phyloP scores from a whole-genome alignment of 2,329 filamentous ascomycete genomes.

The Colletotrichum navitas region DNA sequence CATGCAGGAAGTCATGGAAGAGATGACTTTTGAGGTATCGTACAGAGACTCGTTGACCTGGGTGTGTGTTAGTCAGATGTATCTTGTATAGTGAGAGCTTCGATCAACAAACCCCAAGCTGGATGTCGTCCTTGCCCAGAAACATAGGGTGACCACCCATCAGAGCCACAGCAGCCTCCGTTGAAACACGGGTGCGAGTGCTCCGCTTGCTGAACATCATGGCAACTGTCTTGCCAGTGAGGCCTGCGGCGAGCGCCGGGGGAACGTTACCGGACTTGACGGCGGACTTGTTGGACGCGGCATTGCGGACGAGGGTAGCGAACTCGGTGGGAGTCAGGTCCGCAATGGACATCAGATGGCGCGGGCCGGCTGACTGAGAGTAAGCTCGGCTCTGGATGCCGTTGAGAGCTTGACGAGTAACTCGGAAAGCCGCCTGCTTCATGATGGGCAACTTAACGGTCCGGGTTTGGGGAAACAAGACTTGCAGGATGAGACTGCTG shows the following conservation, averaged over 20 bases:
- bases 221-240: constrained; percentile 85
- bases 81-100: background rate
- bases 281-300: constrained; percentile 78
- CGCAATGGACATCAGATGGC: constrained; percentile 92
- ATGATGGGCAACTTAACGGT: constrained; percentile 45
- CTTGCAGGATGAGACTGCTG: constrained; percentile 16
- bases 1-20: constrained; percentile 90
- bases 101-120: constrained; percentile 79
- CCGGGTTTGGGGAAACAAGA: constrained; percentile 2
- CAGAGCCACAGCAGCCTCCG: constrained; percentile 88
- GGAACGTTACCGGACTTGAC: constrained; percentile 79
- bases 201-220: constrained; percentile 98
- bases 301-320: constrained; percentile 85
- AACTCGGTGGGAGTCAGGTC: constrained; percentile 87
- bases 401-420: constrained; percentile 51
- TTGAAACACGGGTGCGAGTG: constrained; percentile 92
- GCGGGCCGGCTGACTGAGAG: constrained; percentile 63
- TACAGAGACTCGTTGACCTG: constrained; percentile 94
- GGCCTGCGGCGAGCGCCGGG: constrained; percentile 67
- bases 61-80: constrained; percentile 20
- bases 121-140: constrained; percentile 93
- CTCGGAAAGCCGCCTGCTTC: constrained; percentile 51
- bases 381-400: constrained; percentile 59
- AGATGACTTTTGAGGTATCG: constrained; percentile 92
- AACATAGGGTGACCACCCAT: constrained; percentile 98